Percentiles rank a stretch among this genome's conserved stretches.
Evolutionary conservation across 345 rosid species (phyloP).

Genomic region (Arabidopsis suecica): DNA sequence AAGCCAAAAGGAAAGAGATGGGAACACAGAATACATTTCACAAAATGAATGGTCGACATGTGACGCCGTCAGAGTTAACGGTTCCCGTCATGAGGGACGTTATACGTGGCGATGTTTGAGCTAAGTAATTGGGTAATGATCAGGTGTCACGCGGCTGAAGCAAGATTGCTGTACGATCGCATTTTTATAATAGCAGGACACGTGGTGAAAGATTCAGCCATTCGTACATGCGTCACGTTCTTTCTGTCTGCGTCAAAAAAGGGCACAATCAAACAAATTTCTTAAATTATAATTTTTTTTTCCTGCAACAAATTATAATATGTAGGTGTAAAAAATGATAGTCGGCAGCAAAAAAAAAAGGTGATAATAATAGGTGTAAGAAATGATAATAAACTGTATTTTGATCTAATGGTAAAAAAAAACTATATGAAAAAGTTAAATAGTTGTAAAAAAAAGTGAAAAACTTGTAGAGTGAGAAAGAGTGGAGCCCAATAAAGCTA

Average conservation of each 20-base stretch:
- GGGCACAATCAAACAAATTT: not conserved
- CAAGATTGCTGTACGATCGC: not conserved
- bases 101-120: constrained; percentile 36
- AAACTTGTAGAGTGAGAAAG: not conserved
- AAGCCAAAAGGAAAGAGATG: constrained; percentile 21
- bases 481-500: constrained; percentile 15
- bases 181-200: constrained; percentile 10
- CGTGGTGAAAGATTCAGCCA: constrained; percentile 36
- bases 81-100: constrained; percentile 24
- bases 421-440: too few species aligned
- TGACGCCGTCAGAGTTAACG: constrained; percentile 44
- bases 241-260: constrained; percentile 32
- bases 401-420: too few species aligned
- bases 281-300: not conserved
- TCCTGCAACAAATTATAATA: not conserved
- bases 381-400: not conserved
- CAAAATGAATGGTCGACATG: constrained; percentile 8
- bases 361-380: not conserved
- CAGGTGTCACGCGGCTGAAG: constrained; percentile 38
- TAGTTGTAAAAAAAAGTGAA: not conserved
- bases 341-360: not conserved
- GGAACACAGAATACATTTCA: constrained; percentile 28
- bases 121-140: constrained; percentile 32
- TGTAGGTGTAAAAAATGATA: not conserved
- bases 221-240: constrained; percentile 44